Percentiles rank a stretch among this genome's conserved stretches.
phyloP scores from a whole-genome alignment of 352 stramenopile genomes.

The Phytophthora multivora region DNA sequence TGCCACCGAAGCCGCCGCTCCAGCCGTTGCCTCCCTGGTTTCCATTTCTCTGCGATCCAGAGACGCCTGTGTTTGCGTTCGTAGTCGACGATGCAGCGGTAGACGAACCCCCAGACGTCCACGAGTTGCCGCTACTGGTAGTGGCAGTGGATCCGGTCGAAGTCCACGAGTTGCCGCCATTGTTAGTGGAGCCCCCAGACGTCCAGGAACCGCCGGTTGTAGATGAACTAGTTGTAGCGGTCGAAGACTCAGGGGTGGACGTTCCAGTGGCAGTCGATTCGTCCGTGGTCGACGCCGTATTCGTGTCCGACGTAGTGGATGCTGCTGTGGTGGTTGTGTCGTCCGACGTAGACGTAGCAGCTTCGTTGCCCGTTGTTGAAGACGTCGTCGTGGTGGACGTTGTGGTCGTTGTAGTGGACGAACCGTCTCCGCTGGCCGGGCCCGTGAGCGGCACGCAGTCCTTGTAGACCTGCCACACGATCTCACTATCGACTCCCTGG shows the following conservation, averaged over 20 bases:
- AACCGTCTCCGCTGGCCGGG: conserved; percentile 3
- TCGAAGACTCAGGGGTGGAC: conserved; percentile 1
- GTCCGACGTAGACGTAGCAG: conserved; percentile 8
- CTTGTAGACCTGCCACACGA: conserved; percentile 48
- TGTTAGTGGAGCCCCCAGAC: background rate
- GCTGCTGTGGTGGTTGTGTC: conserved; percentile 2
- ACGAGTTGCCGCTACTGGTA: background rate
- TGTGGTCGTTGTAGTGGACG: conserved; percentile 23
- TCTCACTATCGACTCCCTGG: conserved; percentile 31
- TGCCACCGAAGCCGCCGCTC: conserved; percentile 31
- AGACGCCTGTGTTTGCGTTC: conserved; percentile 5
- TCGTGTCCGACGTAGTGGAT: conserved; percentile 2
- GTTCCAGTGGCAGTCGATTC: conserved; percentile 1
- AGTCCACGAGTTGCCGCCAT: conserved; percentile 10
- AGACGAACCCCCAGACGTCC: conserved; percentile 8
- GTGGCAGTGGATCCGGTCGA: background rate
- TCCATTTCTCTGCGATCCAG: conserved; percentile 10
- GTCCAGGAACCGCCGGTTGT: conserved; percentile 7
- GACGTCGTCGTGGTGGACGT: conserved; percentile 4
- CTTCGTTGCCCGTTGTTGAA: conserved; percentile 17
- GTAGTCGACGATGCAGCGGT: conserved; percentile 6
- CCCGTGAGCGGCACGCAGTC: conserved; percentile 39
- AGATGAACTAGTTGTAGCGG: background rate
- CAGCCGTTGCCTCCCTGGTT: conserved; percentile 26
- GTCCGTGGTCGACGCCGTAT: background rate